phyloP scores from a whole-genome alignment of 2,329 filamentous ascomycete species.

The Fusarium equiseti region DNA sequence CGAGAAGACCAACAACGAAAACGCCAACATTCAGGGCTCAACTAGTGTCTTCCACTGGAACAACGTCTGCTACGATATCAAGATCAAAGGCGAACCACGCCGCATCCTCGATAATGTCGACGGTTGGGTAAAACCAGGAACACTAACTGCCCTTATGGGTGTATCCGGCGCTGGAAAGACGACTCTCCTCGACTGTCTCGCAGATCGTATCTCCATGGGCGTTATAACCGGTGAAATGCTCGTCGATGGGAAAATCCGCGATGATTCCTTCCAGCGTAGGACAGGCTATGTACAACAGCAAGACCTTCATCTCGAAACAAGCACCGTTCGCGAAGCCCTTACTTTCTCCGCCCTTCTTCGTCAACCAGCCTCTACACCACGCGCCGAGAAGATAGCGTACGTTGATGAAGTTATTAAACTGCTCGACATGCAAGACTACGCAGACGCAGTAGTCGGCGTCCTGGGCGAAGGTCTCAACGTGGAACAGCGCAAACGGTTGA shows the following conservation, averaged over 20 bases:
- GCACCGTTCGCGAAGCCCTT: conserved; percentile 62
- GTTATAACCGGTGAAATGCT: conserved; percentile 77
- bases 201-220: conserved; percentile 78
- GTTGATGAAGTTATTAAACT: conserved; percentile 67
- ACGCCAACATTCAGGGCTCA: conserved; percentile 42
- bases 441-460: conserved; percentile 64
- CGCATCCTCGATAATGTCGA: conserved; percentile 78
- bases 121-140: conserved; percentile 81
- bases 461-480: conserved; percentile 60
- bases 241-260: conserved; percentile 74
- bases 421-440: conserved; percentile 67
- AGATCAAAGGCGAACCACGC: conserved; percentile 73
- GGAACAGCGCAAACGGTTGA: conserved; percentile 64
- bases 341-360: conserved; percentile 58
- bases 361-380: conserved; percentile 58
- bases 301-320: conserved; percentile 60
- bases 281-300: conserved; percentile 79
- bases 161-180: conserved; percentile 68
- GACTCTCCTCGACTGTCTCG: conserved; percentile 72
- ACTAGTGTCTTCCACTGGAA: conserved; percentile 74
- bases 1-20: conserved; percentile 35
- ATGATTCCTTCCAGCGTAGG: conserved; percentile 77
- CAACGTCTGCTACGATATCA: conserved; percentile 80
- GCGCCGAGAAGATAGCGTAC: conserved; percentile 63
- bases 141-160: conserved; percentile 77